Evolutionary conservation across 2,329 filamentous ascomycete genomes (phyloP).

Genomic region (Fusarium foetens): DNA sequence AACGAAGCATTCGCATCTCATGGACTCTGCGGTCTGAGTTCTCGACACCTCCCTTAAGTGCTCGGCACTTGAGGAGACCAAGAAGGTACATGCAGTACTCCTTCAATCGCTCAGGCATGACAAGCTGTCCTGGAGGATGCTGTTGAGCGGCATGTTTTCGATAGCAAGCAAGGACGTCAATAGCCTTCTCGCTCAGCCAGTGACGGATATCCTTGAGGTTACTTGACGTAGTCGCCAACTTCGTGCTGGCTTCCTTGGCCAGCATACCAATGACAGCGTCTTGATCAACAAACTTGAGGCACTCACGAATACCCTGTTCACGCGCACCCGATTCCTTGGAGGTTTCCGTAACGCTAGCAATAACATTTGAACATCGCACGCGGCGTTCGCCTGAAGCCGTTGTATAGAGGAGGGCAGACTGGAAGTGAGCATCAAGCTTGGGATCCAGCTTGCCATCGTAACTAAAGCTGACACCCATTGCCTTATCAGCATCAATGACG

Average conservation of each 20-base stretch:
- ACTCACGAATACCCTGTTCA: constrained; percentile 74
- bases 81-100: constrained; percentile 98
- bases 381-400: constrained; percentile 88
- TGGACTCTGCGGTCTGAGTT: constrained; percentile 90
- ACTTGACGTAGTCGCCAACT: constrained; percentile 75
- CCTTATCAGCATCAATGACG: constrained; percentile 91
- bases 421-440: constrained; percentile 97
- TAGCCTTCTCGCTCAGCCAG: constrained; percentile 87
- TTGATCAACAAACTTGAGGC: constrained; percentile 94
- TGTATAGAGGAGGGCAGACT: constrained; percentile 93
- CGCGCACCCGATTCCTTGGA: constrained; percentile 53
- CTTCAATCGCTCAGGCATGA: constrained; percentile 94
- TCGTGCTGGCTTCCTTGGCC: constrained; percentile 93
- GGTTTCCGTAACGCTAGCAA: constrained; percentile 87
- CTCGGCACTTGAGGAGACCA: constrained; percentile 86
- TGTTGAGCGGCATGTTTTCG: constrained; percentile 89
- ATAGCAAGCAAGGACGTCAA: constrained; percentile 91
- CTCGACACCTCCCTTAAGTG: constrained; percentile 93
- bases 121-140: constrained; percentile 90
- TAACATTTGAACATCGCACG: constrained; percentile 91
- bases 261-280: constrained; percentile 90
- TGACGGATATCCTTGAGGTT: constrained; percentile 86
- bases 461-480: constrained; percentile 87
- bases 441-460: constrained; percentile 98
- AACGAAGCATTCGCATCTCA: constrained; percentile 88